These are phyloP conservation scores for Candida argentea DNA, from an alignment of 805 yeast genomes.

Conservation along the genomic window DNA sequence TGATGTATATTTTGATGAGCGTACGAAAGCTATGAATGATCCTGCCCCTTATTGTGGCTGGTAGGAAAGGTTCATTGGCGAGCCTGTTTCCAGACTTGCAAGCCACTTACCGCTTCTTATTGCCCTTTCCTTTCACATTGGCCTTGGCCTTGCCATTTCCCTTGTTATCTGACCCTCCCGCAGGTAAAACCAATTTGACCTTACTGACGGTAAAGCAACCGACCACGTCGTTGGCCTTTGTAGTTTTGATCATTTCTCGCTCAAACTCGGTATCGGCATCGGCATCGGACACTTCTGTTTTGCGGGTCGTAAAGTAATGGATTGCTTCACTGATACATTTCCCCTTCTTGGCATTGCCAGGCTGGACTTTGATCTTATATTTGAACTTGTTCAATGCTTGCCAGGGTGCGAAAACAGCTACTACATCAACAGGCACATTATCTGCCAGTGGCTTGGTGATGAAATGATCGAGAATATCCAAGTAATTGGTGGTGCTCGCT, in stretches of 20 bases:
- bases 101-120: background rate
- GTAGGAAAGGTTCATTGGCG: too few species aligned
- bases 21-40: too few species aligned
- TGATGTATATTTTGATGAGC: too few species aligned
- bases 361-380: slow-evolving; percentile 76
- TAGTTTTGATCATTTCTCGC: slow-evolving; percentile 40
- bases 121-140: background rate
- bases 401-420: slow-evolving; percentile 95
- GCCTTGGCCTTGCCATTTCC: slow-evolving; percentile 3
- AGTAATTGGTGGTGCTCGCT: slow-evolving; percentile 19
- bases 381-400: slow-evolving; percentile 59
- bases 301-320: slow-evolving; percentile 41
- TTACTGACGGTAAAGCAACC: slow-evolving; percentile 64
- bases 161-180: slow-evolving; percentile 11
- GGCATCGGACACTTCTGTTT: slow-evolving; percentile 31
- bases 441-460: slow-evolving; percentile 33
- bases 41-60: too few species aligned
- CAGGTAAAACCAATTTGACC: slow-evolving; percentile 54
- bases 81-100: too few species aligned
- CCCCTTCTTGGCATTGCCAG: slow-evolving; percentile 77
- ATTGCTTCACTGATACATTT: slow-evolving; percentile 68
- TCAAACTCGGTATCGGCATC: slow-evolving; percentile 67
- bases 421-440: slow-evolving; percentile 51
- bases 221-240: slow-evolving; percentile 59
- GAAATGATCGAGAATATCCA: slow-evolving; percentile 36